Base-by-base conservation (phyloP, 2,329 filamentous ascomycete genomes). In the Neospermospora avenae region DNA sequence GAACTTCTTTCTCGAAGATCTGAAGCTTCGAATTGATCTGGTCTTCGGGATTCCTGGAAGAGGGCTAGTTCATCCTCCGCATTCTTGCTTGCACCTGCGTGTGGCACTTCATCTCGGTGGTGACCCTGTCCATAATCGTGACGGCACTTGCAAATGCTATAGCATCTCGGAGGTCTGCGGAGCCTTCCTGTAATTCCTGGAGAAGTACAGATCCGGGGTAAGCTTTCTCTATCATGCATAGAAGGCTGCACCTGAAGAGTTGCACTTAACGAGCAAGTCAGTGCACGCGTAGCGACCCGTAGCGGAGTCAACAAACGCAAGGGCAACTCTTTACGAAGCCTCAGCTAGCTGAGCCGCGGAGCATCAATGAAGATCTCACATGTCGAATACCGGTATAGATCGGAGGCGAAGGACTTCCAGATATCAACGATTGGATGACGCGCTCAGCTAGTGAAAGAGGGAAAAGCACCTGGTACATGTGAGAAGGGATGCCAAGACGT, bases 21-120 rank as follows among this genome's bases (percentile, higher is more conserved):
- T 54, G 59, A 64, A 61, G 52, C 55, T 62, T 63, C 28, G 31
- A 18, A 63, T 63, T 60, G 55, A 67, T 67, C 62, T 66, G 59
- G 63, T 67, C 62, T 61, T 61, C 59, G 59, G 45, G 52, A 58
- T 67, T 67, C 59, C 63, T 64, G 58, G 62, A 61, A 56, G 46
- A 58, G 57, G 62, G 51, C 58, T 59, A 60, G 57, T 55, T 35
- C 54, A 48, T 28, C 31, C 64, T 65, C 64, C 65, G 59, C 63
- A 66, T 60, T 62, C 49, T 56, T 62, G 59, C 63, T 56, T 62
- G 59, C 63, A 59, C 59, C 59, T 64, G 59, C 56, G 63, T 64
- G 57, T 55, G 53, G 54, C 55, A 58, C 59, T 64, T 64, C 59
- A 60, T 60, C 56, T 63, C 59, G 51, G 51, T 35, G 18, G 34